Evolutionary conservation across 73 alveolate species (phyloP).

Genomic region (Tetrahymena malaccensis): DNA sequence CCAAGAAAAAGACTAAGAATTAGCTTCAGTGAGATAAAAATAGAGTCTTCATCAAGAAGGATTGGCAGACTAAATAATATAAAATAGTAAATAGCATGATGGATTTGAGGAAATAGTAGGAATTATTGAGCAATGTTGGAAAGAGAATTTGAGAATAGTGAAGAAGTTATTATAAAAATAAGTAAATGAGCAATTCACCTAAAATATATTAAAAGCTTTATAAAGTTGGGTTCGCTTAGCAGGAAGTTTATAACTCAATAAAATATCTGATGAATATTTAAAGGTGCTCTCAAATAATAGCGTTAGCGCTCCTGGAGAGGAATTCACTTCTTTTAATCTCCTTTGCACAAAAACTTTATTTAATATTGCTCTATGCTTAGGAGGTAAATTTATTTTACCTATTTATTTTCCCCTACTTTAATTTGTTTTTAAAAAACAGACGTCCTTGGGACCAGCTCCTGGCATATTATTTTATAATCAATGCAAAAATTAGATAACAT

Average conservation of each 20-base stretch:
- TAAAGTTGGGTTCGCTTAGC: neutral
- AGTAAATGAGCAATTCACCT: neutral
- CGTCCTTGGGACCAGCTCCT: neutral
- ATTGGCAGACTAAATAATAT: neutral
- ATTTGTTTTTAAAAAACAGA: neutral
- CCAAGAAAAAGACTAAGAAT: neutral
- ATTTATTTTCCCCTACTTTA: neutral
- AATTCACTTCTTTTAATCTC: neutral
- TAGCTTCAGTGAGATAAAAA: neutral
- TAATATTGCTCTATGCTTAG: neutral
- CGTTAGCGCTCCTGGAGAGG: neutral
- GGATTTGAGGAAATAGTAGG: neutral
- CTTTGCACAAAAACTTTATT: neutral
- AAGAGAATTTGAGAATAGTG: neutral
- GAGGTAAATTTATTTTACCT: neutral
- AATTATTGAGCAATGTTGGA: neutral
- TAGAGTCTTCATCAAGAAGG: neutral
- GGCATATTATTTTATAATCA: neutral
- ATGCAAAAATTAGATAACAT: neutral
- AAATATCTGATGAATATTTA: neutral
- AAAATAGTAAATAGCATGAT: neutral
- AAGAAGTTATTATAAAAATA: neutral
- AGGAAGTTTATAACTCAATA: neutral
- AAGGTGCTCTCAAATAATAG: neutral
- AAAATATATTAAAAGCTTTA: neutral